These are phyloP conservation scores for Aureobasidium sp. DNA, from an alignment of 2,329 filamentous ascomycete genomes.

Conservation along the genomic window DNA sequence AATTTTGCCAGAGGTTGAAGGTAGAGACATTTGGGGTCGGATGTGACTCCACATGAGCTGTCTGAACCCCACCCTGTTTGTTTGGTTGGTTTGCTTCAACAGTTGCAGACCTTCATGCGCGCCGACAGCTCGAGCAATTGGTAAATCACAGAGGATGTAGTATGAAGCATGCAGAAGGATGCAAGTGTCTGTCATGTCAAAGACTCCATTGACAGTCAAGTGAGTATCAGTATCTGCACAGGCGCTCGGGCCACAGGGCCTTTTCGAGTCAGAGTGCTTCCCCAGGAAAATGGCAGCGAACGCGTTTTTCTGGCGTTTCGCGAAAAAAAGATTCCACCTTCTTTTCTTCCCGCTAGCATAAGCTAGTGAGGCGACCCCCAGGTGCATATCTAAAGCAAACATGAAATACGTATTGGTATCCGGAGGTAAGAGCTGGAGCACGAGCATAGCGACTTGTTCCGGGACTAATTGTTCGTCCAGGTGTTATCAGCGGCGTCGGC, in stretches of 20 bases:
- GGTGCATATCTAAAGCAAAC: constrained; percentile 34
- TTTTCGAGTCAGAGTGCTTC: constrained; percentile 5
- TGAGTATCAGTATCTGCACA: not conserved
- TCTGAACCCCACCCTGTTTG: not conserved
- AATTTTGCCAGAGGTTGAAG: not conserved
- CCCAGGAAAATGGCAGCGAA: not conserved
- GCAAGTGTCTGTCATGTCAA: not conserved
- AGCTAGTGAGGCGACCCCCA: constrained; percentile 34
- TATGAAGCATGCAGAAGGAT: not conserved
- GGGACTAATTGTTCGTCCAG: constrained; percentile 22
- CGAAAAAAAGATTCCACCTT: constrained; percentile 21
- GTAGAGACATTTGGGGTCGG: not conserved
- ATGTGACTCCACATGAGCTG: not conserved
- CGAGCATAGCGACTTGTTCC: not conserved
- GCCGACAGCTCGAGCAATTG: not conserved
- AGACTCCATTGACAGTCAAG: not conserved
- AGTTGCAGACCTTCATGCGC: not conserved
- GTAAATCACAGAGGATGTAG: not conserved
- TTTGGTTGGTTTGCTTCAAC: not conserved
- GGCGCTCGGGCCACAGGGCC: not conserved
- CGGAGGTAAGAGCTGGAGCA: constrained; percentile 51
- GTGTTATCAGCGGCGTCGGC: constrained; percentile 53
- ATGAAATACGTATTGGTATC: constrained; percentile 82
- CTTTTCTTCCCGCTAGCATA: constrained; percentile 37
- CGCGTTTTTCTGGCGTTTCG: constrained; percentile 16